phyloP scores from a whole-genome alignment of 768 basidiomycete species.

The Paxillus ammoniavirescens region DNA sequence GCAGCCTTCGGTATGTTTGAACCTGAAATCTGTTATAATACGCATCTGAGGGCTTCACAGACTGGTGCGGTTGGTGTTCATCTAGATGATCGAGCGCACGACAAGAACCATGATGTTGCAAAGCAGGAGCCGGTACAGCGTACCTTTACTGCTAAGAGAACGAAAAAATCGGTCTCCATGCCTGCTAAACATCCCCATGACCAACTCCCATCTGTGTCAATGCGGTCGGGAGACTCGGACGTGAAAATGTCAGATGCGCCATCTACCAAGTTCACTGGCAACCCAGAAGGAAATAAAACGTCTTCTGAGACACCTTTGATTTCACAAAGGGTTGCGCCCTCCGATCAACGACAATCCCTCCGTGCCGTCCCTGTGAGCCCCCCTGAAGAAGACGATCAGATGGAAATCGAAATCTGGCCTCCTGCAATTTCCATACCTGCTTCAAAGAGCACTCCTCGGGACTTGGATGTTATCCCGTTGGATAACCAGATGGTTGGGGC shows the following conservation, averaged over 20 bases:
- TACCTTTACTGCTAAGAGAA: background rate
- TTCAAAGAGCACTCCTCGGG: background rate
- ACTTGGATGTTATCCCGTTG: background rate
- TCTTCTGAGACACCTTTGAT: background rate
- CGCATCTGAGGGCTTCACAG: conserved; percentile 10
- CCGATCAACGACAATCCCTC: background rate
- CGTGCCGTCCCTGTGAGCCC: background rate
- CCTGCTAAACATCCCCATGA: background rate
- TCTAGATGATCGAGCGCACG: background rate
- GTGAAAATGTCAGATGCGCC: conserved; percentile 4
- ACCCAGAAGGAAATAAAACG: background rate
- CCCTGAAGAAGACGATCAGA: conserved; percentile 12
- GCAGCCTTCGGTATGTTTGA: conserved; percentile 10
- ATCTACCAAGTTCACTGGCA: background rate
- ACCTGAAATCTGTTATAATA: background rate
- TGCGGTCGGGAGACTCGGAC: background rate
- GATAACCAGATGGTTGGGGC: background rate
- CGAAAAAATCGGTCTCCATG: background rate
- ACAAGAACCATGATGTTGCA: background rate
- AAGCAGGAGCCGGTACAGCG: background rate
- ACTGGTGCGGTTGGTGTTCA: background rate
- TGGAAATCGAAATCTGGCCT: conserved; percentile 8
- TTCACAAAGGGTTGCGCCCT: background rate
- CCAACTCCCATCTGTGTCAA: background rate
- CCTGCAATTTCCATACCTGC: background rate